Base-by-base conservation (phyloP, 1,284 basidiomycete genomes). In the Rhodotorula sp. region DNA sequence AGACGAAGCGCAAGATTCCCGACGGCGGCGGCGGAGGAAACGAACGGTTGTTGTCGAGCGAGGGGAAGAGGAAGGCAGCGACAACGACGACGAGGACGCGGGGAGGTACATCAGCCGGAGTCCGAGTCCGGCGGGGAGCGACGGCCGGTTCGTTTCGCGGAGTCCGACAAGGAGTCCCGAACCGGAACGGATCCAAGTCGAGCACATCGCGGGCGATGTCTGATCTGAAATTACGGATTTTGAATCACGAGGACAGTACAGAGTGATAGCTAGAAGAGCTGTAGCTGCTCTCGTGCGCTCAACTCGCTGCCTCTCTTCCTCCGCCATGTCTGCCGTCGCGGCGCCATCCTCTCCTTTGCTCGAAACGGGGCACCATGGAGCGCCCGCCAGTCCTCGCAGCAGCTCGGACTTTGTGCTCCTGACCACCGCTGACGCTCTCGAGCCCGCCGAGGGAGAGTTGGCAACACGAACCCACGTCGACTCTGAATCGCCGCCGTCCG, bases 121-220 rank as follows among this genome's bases (percentile, higher is more conserved):
- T n/a, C 72, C 70, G 49, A 71, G 49, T 34, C 66, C 64, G 49
- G 70, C 66, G n/a, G 68, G 65, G 34, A 68, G 66, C 21, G 67
- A 65, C 16, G 69, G 62, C 23, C 64, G 75, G 63, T 76, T 56
- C 45, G 69, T 71, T n/a, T 67, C 64, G 34, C 63, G 70, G 54
- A 72, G 70, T 14, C 73, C 71, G 60, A 68, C 68, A 48, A 58
- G 73, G 58, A 77, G 76, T 58, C 74, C 74, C 4, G 64, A 66
- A 43, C 52, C 62, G 56, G 50, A 64, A 55, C 57, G 61, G 57
- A 48, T 71, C 56, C 65, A 76, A 55, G 70, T 67, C 8, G 72
- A 73, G 56, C 64, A 68, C 45, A 57, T 76, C n/a, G 71, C 64
- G 21, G 69, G 69, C 3, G 69, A 74, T n/a, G 72, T 76, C 5